A percentile compares a stretch with the other conserved stretches of the same genome.
phyloP scores from a whole-genome alignment of 202 grass and related monocot genomes.

The Elaeis oleifera region DNA sequence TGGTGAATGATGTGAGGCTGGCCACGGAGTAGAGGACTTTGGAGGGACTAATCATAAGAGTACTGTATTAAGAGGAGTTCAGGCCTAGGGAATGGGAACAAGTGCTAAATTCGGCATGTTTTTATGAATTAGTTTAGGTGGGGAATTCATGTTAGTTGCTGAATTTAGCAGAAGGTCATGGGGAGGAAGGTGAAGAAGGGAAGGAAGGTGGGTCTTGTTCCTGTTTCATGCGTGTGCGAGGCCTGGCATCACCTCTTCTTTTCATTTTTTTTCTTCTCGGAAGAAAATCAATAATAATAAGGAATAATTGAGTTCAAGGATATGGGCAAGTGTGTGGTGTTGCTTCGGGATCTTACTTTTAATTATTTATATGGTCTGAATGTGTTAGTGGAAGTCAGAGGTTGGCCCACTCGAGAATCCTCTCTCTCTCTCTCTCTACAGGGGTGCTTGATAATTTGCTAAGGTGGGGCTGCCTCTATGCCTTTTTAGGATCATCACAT shows the following conservation, averaged over 20 bases:
- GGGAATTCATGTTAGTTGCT: neutral
- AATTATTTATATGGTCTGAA: neutral
- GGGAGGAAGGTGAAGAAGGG: no score
- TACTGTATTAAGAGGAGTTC: neutral
- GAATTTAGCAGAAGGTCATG: slow-evolving; percentile 13
- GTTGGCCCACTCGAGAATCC: no score
- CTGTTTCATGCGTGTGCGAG: no score
- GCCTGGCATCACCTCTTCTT: no score
- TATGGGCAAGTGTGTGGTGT: neutral
- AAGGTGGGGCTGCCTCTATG: no score
- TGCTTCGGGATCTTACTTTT: neutral
- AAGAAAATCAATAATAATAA: neutral
- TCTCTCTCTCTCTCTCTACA: no score
- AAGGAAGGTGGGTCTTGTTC: no score
- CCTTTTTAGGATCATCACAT: no score
- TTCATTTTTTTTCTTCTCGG: no score
- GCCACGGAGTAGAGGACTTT: neutral
- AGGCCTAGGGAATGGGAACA: slow-evolving; percentile 6
- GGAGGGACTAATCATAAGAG: neutral
- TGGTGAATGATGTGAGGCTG: slow-evolving; percentile 10
- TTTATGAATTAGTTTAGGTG: neutral
- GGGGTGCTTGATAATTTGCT: no score
- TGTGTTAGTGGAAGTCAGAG: slow-evolving; percentile 5
- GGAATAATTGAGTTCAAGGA: neutral
- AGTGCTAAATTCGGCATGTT: slow-evolving; percentile 7